Evolutionary conservation across 169 alveolate species (phyloP), one percentile per base, ranked within the genome.

Genomic region (Plasmodium chabaudi): DNA sequence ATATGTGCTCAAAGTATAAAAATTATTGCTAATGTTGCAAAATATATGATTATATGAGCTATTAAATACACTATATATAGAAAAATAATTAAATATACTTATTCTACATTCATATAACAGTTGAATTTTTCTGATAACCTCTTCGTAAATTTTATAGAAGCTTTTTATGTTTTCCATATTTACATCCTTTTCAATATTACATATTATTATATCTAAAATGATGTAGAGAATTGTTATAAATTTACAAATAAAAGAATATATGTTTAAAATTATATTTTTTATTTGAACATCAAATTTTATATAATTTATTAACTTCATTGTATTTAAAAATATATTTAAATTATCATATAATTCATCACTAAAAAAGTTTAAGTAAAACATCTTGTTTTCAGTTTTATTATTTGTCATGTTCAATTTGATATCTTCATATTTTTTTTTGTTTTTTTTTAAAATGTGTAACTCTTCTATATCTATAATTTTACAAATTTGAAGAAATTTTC

Each of bases 11-110:
- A 86, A 86, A 2, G 59, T 17, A 17, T 68, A n/a, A 53, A 86
- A 86, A 64, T 70, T 25, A 53, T 68, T 69, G 39, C 91, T 86
- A 51, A 86, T 59, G 25, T 70, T 70, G 53, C 86, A 68, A 60
- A 86, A 86, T 9, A 86, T 86, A 68, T 86, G 79, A 42, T 87
- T 63, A 86, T 86, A 86, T 12, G 75, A 86, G 47, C 71, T 86
- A 53, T 60, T 86, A 42, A 59, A 60, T 27, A 9, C n/a, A 55
- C 75, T 59, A 59, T 21, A 86, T 5, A 68, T 47, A 13, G 91
- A 70, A 63, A 86, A 86, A 51, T 70, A 86, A 19, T 65, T 68
- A 86, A 86, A 86, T 47, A 86, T 51, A 9, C 70, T 27, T 12
- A 86, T 34, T 71, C 91, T 25, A 69, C 91, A 86, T n/a, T 86